Conservation (phyloP, 176 grass and related monocot genomes). For the Olyra latifolia region DNA sequence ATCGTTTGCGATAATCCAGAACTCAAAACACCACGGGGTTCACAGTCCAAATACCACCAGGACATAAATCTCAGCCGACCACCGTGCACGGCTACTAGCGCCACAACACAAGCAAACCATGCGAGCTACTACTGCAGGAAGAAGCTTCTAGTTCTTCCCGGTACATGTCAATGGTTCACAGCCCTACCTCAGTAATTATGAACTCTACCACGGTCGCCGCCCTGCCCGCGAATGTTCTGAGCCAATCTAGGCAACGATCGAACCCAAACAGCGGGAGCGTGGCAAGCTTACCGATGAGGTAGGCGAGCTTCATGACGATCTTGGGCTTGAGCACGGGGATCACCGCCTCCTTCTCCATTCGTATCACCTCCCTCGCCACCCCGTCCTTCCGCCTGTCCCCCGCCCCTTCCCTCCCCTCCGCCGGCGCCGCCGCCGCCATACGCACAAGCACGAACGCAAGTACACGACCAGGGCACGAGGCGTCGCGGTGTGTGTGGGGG, state of each 20-base stretch:
- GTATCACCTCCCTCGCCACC: conserved; percentile 62
- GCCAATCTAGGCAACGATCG: neutral
- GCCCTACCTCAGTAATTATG: neutral
- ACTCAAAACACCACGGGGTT: neutral
- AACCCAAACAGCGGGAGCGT: neutral
- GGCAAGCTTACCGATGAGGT: conserved; percentile 60
- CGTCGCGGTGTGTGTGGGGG: neutral
- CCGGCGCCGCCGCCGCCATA: neutral
- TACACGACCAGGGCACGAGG: neutral
- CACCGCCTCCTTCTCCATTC: conserved; percentile 76
- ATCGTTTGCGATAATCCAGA: neutral
- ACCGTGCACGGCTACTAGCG: neutral
- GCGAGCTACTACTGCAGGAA: too few species aligned
- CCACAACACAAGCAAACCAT: neutral
- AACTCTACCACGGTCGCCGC: too few species aligned
- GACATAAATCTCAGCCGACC: neutral
- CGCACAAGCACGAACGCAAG: neutral
- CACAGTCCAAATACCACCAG: neutral
- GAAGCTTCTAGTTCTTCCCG: neutral
- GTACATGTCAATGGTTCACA: neutral
- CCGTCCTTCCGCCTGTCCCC: conserved; percentile 36
- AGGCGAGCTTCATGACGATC: conserved; percentile 71
- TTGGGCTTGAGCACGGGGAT: conserved; percentile 81
- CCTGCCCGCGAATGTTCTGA: neutral
- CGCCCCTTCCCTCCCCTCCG: conserved; percentile 7